Percentiles rank a stretch among this genome's conserved stretches.
These are phyloP conservation scores for Daldinia sp. DNA, from an alignment of 2,329 filamentous ascomycete species.

Conservation along the genomic window DNA sequence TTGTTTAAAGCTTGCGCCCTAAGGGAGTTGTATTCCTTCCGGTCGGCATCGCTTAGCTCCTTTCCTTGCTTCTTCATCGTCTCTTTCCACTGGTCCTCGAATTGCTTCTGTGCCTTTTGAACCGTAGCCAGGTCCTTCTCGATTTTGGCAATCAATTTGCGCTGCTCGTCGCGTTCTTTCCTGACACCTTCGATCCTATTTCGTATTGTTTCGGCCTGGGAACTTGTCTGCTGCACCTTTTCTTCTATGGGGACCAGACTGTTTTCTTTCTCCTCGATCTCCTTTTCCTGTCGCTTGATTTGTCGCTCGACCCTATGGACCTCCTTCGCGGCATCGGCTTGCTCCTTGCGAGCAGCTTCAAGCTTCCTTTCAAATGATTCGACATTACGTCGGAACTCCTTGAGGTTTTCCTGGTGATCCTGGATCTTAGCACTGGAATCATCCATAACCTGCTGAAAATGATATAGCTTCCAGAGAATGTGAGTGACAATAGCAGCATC, in stretches of 20 bases:
- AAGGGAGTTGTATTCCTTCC: constrained; percentile 89
- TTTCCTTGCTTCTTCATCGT: constrained; percentile 88
- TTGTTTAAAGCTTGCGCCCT: constrained; percentile 87
- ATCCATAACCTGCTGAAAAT: constrained; percentile 93
- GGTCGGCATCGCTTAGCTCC: constrained; percentile 85
- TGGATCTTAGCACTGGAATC: constrained; percentile 91
- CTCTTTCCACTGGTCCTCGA: constrained; percentile 88
- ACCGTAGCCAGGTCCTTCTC: constrained; percentile 85
- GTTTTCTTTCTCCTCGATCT: constrained; percentile 87
- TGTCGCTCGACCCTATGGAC: constrained; percentile 84
- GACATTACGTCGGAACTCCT: constrained; percentile 89
- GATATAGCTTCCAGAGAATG: constrained; percentile 95
- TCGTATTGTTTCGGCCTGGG: constrained; percentile 76
- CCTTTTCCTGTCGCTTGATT: constrained; percentile 87
- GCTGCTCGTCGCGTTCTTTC: constrained; percentile 81
- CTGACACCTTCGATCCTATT: constrained; percentile 76
- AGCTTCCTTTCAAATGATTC: constrained; percentile 85
- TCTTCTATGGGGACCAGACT: constrained; percentile 90
- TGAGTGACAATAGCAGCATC: constrained; percentile 93
- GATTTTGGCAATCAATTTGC: constrained; percentile 75
- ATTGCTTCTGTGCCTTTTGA: constrained; percentile 89
- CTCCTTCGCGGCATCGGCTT: constrained; percentile 79
- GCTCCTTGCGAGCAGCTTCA: constrained; percentile 85
- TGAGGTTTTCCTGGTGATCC: constrained; percentile 93
- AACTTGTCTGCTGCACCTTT: constrained; percentile 84